Percentiles rank a stretch among this genome's conserved stretches.
Conservation (phyloP, 345 rosid genomes). For the Nasturtium officinale region DNA sequence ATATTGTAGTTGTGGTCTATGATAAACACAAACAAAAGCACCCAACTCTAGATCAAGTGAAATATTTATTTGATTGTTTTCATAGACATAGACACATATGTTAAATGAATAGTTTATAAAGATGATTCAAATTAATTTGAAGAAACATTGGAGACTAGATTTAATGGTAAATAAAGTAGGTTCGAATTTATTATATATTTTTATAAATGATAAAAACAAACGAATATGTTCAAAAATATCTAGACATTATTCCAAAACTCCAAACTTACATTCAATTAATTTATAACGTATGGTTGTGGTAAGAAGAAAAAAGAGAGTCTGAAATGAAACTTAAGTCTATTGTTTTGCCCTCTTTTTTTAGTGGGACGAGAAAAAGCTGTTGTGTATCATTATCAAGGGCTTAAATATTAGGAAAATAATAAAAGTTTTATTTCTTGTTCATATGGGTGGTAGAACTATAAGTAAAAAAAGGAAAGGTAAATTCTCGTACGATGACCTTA, state of each 20-base stretch:
- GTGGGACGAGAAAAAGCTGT: conserved; percentile 53
- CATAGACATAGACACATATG: conserved; percentile 1
- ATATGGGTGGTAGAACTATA: conserved; percentile 35
- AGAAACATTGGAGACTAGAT: background rate
- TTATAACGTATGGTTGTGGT: conserved; percentile 43
- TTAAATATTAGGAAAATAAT: conserved; percentile 26
- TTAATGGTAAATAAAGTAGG: background rate
- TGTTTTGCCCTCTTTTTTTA: conserved; percentile 35
- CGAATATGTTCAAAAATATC: conserved; percentile 31
- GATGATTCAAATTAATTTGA: background rate
- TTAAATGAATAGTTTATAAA: background rate
- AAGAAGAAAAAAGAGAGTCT: conserved; percentile 30
- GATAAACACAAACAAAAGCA: background rate
- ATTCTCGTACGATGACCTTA: conserved; percentile 42
- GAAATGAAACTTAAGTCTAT: conserved; percentile 30
- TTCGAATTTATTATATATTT: background rate
- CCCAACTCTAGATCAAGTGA: conserved; percentile 6
- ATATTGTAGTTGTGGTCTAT: background rate
- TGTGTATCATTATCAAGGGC: conserved; percentile 53
- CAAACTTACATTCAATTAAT: conserved; percentile 25
- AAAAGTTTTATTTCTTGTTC: background rate
- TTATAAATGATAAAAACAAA: background rate
- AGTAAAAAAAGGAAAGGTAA: conserved; percentile 33
- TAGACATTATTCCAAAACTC: conserved; percentile 28
- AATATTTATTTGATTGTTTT: conserved; percentile 10